Evolutionary conservation across 179 eudicot genomes (phyloP), one percentile per base, ranked within the genome.

Genomic region (Camellia oleifera): DNA sequence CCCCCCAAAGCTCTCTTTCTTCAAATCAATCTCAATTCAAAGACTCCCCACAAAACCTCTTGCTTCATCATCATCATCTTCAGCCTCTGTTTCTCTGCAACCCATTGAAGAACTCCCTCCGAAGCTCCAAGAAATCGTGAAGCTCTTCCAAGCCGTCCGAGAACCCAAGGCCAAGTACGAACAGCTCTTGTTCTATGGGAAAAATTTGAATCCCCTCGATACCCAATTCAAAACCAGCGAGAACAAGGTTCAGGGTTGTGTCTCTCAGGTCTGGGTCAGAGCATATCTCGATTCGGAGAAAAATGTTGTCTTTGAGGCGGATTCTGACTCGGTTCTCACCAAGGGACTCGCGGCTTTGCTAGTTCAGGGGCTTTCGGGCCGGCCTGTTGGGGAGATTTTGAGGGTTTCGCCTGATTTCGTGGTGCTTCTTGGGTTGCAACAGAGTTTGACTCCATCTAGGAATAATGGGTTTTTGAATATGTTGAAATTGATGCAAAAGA

Each of bases 401-500:
- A 82, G 87, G 78, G 90, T 95, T 75, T 82, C 93, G 6, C 98
- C 98, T 6, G 94, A 92, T 88, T 93, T 93, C 69, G 86, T 83
- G 0, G 83, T 86, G 81, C 87, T 88, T 74, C 81, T 94, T 65
- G 97, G 97, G 45, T 86, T 95, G 85, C 92, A 88, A 13, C 98
- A 93, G 86, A 92, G 91, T 45, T 84, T 95, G 75, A 93, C 95
- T 0, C 97, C 97, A 62, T 90, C 95, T 17, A 88, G 98, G 84
- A 95, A 93, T 82, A 95, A 93, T 87, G 97, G 97, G 71, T 95
- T 95, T 60, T 85, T 95, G 88, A 95, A 93, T 84, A 95, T 95
- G 97, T 78, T 95, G 86, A 87, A 82, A 82, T 72, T 92, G 82
- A 95, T 93, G 97, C 97, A 95, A 69, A 85, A 87, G 74, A 95